Base-by-base conservation (phyloP, 768 basidiomycete species). In the Rhizopogon vinicolor region DNA sequence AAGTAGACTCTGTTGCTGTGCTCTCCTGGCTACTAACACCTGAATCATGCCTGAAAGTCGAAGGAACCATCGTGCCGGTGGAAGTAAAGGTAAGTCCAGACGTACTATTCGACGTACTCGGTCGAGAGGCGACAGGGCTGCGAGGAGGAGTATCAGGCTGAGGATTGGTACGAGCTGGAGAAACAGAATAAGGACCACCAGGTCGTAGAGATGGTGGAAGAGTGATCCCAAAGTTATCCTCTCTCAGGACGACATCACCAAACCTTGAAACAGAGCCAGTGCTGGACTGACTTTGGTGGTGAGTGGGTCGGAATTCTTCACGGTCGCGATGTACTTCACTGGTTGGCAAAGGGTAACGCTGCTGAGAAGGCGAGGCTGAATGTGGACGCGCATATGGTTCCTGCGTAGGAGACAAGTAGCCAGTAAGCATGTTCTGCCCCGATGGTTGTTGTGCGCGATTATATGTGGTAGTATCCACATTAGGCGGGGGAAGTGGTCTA, bases 381-480 rank as follows among this genome's bases (percentile, higher is more conserved):
- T 77, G 82, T 2, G 87, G 84, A 39, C 87, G 79, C 18, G 81
- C 77, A 62, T 77, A 80, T 2, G 85, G 83, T 1, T 89, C 86
- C 50, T 77, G 74, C 53, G 64, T 74, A 6, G 82, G 76, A 14
- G 80, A 78, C 52, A 76, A 67, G 50, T 72, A 70, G 6, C 67
- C 43, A 19, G 62, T 58, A 50, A 61, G 49, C 35, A 57, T 60
- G 18, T 61, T 62, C 22, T 51, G 44, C 8, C 60, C 54, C 10
- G 66, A 62, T 8, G 68, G 41, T 18, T 33, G 48, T 10, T 51
- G 44, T 28, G 63, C 35, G 41, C 70, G 63, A 3, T 43, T 49
- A 16, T 60, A 51, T 60, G 50, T 10, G 39, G 57, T 62, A 25
- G 40, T 41, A 13, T 70, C 70, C 12, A 52, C 37, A 44, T 41